Conservation (phyloP, 371 early-diverging fungal genomes). For the Saksenaea oblongispora region DNA sequence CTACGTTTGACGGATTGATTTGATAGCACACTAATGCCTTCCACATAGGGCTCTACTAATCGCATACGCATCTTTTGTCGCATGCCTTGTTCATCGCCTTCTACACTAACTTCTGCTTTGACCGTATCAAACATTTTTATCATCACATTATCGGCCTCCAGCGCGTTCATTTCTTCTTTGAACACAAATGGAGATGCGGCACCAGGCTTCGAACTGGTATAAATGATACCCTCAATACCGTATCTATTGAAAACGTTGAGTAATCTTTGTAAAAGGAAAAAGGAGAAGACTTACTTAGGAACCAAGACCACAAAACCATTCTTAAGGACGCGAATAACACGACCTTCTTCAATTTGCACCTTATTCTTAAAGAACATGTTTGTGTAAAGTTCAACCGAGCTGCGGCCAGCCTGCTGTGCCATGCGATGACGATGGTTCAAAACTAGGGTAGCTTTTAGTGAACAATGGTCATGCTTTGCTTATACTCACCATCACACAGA, state of each 20-base stretch:
- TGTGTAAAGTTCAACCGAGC: constrained; percentile 94
- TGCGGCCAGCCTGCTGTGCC: constrained; percentile 94
- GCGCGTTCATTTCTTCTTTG: constrained; percentile 34
- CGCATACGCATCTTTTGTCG: constrained; percentile 69
- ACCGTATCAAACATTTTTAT: constrained; percentile 79
- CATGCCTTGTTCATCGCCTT: constrained; percentile 73
- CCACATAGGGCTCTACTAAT: constrained; percentile 68
- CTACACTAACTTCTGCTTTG: constrained; percentile 74
- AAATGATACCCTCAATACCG: constrained; percentile 93
- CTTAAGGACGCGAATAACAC: constrained; percentile 87
- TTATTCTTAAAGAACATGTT: constrained; percentile 92
- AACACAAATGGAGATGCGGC: constrained; percentile 33
- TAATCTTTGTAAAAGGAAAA: background rate
- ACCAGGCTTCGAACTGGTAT: constrained; percentile 40
- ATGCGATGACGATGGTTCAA: constrained; percentile 94
- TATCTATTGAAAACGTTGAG: constrained; percentile 41
- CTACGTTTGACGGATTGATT: background rate
- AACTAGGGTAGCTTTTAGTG: constrained; percentile 37
- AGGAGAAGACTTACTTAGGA: constrained; percentile 60
- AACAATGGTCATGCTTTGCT: background rate
- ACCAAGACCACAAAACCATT: constrained; percentile 93
- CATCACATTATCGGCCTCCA: constrained; percentile 45
- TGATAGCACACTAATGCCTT: constrained; percentile 49
- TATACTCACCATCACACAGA: constrained; percentile 69
- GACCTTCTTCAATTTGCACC: constrained; percentile 81